phyloP scores from a whole-genome alignment of 805 yeast species.

The Wickerhamiella alocasiicola region DNA sequence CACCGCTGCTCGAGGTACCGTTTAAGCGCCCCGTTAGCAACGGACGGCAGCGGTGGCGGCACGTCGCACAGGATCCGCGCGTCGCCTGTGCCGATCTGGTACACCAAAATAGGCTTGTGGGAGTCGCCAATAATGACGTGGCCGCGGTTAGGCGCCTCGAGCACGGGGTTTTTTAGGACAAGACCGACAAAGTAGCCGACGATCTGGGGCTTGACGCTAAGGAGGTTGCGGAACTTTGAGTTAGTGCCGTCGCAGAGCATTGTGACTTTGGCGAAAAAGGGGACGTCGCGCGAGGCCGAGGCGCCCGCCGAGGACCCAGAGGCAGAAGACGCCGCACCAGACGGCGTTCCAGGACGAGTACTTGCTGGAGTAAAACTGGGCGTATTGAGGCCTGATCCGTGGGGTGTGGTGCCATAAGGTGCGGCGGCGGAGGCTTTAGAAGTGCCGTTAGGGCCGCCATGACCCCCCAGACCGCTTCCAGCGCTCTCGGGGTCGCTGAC shows the following conservation, averaged over 20 bases:
- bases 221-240: constrained; percentile 73
- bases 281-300: constrained; percentile 21
- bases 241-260: constrained; percentile 88
- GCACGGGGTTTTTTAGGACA: constrained; percentile 55
- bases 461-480: too few relatives aligned
- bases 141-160: constrained; percentile 69
- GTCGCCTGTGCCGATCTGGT: constrained; percentile 72
- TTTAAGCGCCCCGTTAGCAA: constrained; percentile 41
- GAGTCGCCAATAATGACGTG: constrained; percentile 72
- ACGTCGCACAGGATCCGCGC: constrained; percentile 86
- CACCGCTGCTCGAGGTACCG: constrained; percentile 50
- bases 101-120: constrained; percentile 78
- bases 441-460: too few relatives aligned
- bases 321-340: too few relatives aligned
- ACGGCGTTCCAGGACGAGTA: too few relatives aligned
- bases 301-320: too few relatives aligned
- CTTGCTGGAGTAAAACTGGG: too few relatives aligned
- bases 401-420: too few relatives aligned
- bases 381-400: too few relatives aligned
- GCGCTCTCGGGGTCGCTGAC: too few relatives aligned
- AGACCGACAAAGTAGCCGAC: constrained; percentile 84
- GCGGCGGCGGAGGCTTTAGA: too few relatives aligned
- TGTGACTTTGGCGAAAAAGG: constrained; percentile 49
- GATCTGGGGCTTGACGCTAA: constrained; percentile 50
- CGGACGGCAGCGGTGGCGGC: constrained; percentile 64